Evolutionary conservation across 2,329 filamentous ascomycete genomes (phyloP).

Genomic region (Beauveria rudraprayagi): DNA sequence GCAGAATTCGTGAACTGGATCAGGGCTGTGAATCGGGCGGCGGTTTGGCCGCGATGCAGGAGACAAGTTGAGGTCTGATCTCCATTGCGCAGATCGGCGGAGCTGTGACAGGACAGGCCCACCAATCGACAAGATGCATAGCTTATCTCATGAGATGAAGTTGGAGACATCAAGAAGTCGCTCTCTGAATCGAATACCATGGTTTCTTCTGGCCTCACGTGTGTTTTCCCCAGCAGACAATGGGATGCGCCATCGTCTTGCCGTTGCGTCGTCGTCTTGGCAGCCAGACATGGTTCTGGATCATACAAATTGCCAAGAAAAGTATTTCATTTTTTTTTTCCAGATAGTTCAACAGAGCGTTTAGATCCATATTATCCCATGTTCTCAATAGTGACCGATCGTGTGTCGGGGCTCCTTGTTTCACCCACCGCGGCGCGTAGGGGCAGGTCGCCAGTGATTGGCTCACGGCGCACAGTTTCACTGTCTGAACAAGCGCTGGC

Average conservation of each 20-base stretch:
- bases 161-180: too few relatives aligned
- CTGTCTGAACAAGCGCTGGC: slow-evolving; percentile 5
- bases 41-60: background rate
- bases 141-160: too few relatives aligned
- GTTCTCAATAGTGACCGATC: background rate
- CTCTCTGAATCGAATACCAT: too few relatives aligned
- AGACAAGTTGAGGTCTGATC: background rate
- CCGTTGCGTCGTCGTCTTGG: too few relatives aligned
- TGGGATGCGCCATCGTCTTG: background rate
- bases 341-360: background rate
- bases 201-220: too few relatives aligned
- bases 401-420: background rate
- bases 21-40: background rate
- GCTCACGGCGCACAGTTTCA: slow-evolving; percentile 4
- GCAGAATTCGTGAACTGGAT: background rate
- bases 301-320: background rate
- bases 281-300: background rate
- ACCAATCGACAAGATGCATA: background rate
- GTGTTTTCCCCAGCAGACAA: background rate
- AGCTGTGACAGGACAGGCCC: background rate
- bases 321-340: background rate
- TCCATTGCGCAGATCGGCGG: background rate
- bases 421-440: slow-evolving; percentile 8
- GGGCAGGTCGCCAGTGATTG: background rate
- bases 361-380: background rate